Percentiles rank a stretch among this genome's conserved stretches.
Evolutionary conservation across 2,329 filamentous ascomycete species (phyloP).

Genomic region (Pseudocercospora musae): DNA sequence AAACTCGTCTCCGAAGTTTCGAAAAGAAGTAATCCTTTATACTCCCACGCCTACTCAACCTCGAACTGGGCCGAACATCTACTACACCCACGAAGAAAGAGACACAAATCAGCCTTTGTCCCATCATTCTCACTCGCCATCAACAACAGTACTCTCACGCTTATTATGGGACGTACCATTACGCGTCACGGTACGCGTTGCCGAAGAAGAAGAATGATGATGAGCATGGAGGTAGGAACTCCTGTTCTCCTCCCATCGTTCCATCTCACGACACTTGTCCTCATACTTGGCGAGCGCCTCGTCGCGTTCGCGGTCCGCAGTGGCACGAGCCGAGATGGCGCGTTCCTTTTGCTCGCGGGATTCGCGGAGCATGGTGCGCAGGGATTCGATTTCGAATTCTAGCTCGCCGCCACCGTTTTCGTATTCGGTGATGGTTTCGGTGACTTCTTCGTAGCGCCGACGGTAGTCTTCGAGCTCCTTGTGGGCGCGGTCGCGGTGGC

Average conservation of each 20-base stretch:
- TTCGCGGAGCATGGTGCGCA: constrained; percentile 28
- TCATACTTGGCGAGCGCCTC: constrained; percentile 24
- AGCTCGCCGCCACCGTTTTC: constrained; percentile 26
- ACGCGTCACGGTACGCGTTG: constrained; percentile 8
- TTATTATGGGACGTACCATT: constrained; percentile 7
- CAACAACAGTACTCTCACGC: not conserved
- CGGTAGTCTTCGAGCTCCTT: constrained; percentile 27
- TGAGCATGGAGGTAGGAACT: constrained; percentile 16
- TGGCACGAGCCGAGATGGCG: constrained; percentile 29
- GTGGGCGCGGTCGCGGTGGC: constrained; percentile 25
- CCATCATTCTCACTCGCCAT: not conserved
- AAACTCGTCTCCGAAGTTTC: not conserved
- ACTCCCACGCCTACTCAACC: not conserved
- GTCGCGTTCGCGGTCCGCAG: constrained; percentile 30
- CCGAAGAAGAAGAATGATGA: too few relatives aligned
- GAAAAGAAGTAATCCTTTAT: constrained; percentile 1
- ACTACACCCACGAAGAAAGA: not conserved
- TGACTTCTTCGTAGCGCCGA: constrained; percentile 30
- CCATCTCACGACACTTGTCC: constrained; percentile 30
- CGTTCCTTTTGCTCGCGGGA: constrained; percentile 32
- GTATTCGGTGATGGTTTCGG: constrained; percentile 27
- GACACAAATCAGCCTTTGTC: not conserved
- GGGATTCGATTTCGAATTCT: constrained; percentile 32
- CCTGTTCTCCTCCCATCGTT: constrained; percentile 25
- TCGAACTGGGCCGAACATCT: not conserved